Evolutionary conservation across 129 eudicot genomes (phyloP), one percentile per base, ranked within the genome.

Genomic region (Saposhnikovia divaricata): DNA sequence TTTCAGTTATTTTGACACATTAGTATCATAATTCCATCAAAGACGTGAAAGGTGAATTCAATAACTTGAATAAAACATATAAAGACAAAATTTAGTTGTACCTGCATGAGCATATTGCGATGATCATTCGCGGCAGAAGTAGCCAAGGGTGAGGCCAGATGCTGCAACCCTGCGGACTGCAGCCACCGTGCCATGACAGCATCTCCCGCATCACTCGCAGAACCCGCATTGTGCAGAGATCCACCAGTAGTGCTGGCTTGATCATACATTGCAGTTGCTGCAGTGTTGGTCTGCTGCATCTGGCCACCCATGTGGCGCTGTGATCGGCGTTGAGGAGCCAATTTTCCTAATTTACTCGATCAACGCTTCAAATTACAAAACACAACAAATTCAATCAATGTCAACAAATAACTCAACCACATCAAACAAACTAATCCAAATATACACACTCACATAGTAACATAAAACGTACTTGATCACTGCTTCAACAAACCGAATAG

Each of bases 221-320:
- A 84, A 78, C 89, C 95, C 37, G 92, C 90, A 81, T 82, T 86
- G 72, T 85, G 78, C 74, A 78, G 83, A 75, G 87, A 74, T 82
- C 88, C 87, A 47, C 88, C 85, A 66, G 89, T 86, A 28, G 96
- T 74, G 39, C 59, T 74, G 37, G 78, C 87, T 79, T 90, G 97
- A 82, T 95, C 98, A 82, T 95, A 95, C 96, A 95, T 90, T 85
- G 97, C 90, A 85, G 93, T 81, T 75, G 96, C 96, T 51, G 92
- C 89, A 57, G 92, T 86, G 84, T 86, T 89, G 88, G 94, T 89
- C 98, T 92, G 98, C 85, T 90, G 97, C 98, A 90, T 90, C 94
- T 95, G 98, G 91, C 98, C 98, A 87, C 96, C 97, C 92, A 89
- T 91, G 94, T 87, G 98, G 98, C 96, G 97, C 97, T 92, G 97